Conservation (phyloP, 2,329 filamentous ascomycete species). For the Hirsutella minnesotensis region DNA sequence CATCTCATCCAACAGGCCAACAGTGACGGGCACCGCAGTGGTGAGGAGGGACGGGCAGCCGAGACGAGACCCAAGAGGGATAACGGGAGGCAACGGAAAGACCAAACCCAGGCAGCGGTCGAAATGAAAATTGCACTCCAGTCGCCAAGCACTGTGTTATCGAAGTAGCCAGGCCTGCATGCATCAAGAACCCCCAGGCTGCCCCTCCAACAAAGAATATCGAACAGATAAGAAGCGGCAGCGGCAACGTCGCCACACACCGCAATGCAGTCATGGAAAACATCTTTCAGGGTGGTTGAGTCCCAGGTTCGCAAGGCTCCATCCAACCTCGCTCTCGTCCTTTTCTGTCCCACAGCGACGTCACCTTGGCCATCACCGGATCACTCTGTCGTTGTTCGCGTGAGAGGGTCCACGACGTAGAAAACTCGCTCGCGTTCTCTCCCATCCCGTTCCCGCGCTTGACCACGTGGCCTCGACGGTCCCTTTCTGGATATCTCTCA, state of each 20-base stretch:
- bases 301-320: not conserved
- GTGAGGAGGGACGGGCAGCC: too few species aligned
- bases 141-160: constrained; percentile 37
- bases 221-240: constrained; percentile 1
- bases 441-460: not conserved
- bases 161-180: constrained; percentile 27
- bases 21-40: too few species aligned
- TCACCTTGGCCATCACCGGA: not conserved
- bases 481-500: not conserved
- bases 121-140: constrained; percentile 22
- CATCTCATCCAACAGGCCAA: too few species aligned
- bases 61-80: not conserved
- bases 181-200: constrained; percentile 19
- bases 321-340: not conserved
- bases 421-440: not conserved
- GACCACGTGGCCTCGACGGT: not conserved
- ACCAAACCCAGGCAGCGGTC: too few species aligned
- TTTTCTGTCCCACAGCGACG: not conserved
- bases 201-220: constrained; percentile 9
- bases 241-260: not conserved
- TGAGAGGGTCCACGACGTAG: too few species aligned
- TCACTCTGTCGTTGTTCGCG: not conserved
- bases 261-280: not conserved
- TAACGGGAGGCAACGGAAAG: too few species aligned
- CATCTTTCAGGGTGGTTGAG: not conserved